phyloP scores from a whole-genome alignment of 1,284 basidiomycete species.

The Vanrija pseudolonga region DNA sequence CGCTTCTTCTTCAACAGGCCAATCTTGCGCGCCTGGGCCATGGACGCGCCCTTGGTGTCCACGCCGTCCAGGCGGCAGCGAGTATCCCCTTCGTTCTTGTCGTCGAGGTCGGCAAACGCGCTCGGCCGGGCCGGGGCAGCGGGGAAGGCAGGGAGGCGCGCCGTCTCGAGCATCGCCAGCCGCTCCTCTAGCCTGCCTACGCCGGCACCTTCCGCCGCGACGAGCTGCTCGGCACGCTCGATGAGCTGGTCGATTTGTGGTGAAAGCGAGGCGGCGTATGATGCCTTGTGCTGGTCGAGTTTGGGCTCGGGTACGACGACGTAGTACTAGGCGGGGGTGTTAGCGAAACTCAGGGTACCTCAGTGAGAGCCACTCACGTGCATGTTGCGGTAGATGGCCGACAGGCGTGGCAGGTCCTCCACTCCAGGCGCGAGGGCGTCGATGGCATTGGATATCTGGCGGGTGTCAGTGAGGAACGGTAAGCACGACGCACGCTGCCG shows the following conservation, averaged over 20 bases:
- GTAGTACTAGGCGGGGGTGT: slow-evolving; percentile 31
- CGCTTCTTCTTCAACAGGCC: slow-evolving; percentile 39
- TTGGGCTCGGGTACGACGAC: slow-evolving; percentile 42
- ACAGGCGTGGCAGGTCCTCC: slow-evolving; percentile 40
- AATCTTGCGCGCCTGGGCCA: slow-evolving; percentile 38
- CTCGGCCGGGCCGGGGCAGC: neutral
- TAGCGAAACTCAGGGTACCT: neutral
- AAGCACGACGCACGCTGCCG: slow-evolving; percentile 10
- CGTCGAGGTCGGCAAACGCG: slow-evolving; percentile 6
- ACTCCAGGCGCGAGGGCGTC: slow-evolving; percentile 33
- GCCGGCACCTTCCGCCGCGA: slow-evolving; percentile 23
- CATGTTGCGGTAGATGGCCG: slow-evolving; percentile 37
- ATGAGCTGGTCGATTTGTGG: slow-evolving; percentile 46
- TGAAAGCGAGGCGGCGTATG: slow-evolving; percentile 35
- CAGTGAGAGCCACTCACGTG: slow-evolving; percentile 29
- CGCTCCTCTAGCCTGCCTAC: slow-evolving; percentile 36
- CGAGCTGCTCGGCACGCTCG: slow-evolving; percentile 27
- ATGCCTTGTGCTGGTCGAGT: slow-evolving; percentile 34
- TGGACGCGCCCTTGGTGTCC: slow-evolving; percentile 34
- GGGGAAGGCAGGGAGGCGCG: neutral
- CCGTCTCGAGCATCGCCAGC: neutral
- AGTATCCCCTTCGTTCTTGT: slow-evolving; percentile 4
- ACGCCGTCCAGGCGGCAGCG: slow-evolving; percentile 23
- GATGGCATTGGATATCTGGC: slow-evolving; percentile 18
- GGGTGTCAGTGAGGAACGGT: neutral